A percentile compares a stretch with the other conserved stretches of the same genome.
Conservation (phyloP, 257 asterid species). For the Solanum pennellii region DNA sequence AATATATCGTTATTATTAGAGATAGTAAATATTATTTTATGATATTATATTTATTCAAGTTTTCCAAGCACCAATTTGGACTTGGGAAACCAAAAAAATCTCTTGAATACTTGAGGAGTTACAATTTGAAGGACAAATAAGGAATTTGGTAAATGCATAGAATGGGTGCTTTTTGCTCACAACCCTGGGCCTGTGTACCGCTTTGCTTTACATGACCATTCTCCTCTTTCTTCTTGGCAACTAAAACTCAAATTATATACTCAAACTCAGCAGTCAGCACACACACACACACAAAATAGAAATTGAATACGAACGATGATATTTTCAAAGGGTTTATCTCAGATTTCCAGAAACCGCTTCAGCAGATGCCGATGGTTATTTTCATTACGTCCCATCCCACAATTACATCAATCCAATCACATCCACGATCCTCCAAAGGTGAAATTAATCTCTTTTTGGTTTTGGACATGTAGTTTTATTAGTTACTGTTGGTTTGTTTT, state of each 20-base stretch:
- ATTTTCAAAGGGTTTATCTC: constrained; percentile 6
- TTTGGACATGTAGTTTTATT: neutral
- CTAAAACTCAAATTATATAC: neutral
- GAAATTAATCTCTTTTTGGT: neutral
- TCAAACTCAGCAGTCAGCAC: neutral
- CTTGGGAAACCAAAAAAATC: too few species aligned
- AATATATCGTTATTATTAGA: too few species aligned
- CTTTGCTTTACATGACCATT: neutral
- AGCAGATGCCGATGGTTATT: constrained; percentile 2
- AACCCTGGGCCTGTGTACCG: neutral
- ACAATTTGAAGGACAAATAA: neutral
- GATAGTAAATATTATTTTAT: too few species aligned
- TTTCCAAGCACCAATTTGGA: too few species aligned
- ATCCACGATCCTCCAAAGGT: constrained; percentile 13
- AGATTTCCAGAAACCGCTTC: constrained; percentile 7
- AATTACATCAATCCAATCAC: neutral
- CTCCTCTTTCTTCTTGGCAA: neutral
- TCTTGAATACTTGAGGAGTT: neutral
- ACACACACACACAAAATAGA: neutral
- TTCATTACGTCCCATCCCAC: neutral
- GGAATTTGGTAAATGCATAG: neutral
- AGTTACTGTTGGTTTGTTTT: neutral
- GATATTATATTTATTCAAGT: too few species aligned
- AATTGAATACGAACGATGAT: neutral
- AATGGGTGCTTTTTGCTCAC: neutral